Conservation (phyloP, 2,329 filamentous ascomycete genomes). For the Penicillium sp. region DNA sequence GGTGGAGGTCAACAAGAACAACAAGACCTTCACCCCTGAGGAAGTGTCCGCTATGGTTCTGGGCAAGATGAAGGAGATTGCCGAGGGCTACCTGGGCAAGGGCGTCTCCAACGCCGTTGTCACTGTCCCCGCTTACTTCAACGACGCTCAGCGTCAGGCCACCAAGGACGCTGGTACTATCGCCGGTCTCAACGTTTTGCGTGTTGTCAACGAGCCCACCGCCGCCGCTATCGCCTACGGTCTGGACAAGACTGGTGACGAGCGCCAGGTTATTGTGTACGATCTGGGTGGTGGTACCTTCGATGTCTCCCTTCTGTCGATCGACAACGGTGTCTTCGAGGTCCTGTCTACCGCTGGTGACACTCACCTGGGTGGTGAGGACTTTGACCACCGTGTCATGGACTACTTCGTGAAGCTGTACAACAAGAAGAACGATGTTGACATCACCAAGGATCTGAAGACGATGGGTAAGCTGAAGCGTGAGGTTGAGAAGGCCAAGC, state of each 20-base stretch:
- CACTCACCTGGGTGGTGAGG: constrained; percentile 95
- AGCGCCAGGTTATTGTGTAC: constrained; percentile 87
- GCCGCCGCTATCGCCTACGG: constrained; percentile 93
- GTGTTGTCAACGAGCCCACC: constrained; percentile 94
- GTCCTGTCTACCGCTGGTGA: constrained; percentile 93
- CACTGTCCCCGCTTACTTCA: constrained; percentile 96
- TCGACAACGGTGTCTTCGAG: constrained; percentile 89
- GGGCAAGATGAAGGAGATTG: constrained; percentile 62
- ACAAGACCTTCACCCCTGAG: constrained; percentile 61
- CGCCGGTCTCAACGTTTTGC: constrained; percentile 88
- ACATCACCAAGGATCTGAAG: constrained; percentile 91
- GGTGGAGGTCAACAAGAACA: constrained; percentile 53
- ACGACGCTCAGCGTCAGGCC: constrained; percentile 93
- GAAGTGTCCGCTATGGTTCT: constrained; percentile 63
- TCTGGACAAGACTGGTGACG: constrained; percentile 75
- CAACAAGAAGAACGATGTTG: constrained; percentile 96
- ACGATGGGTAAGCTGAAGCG: constrained; percentile 99
- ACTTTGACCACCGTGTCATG: constrained; percentile 97
- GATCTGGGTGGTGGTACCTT: constrained; percentile 93
- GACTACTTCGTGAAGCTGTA: constrained; percentile 93
- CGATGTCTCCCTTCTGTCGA: constrained; percentile 87
- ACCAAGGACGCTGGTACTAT: constrained; percentile 93
- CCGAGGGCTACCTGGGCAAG: constrained; percentile 57
- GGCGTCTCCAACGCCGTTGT: constrained; percentile 64
- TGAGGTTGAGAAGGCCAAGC: constrained; percentile 99